Evolutionary conservation across 176 grass and related monocot species (phyloP), one percentile per base, ranked within the genome.

Genomic region (Rhynchospora breviuscula): DNA sequence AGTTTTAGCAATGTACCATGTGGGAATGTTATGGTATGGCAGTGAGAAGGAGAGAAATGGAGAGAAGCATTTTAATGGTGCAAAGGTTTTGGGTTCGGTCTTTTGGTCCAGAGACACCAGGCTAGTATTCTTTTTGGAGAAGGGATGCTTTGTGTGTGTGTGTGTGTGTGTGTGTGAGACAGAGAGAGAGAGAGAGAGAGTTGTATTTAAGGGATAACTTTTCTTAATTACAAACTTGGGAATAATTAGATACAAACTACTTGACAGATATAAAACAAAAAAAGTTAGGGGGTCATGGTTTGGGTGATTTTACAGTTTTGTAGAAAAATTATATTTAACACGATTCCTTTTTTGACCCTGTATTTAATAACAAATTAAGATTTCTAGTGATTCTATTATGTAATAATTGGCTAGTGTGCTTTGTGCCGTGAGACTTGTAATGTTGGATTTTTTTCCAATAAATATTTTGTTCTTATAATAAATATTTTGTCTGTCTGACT

Each of bases 251-350:
- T 61, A 64, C 84, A 79, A 65, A 51, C 19, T 63, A 66, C 57
- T 84, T 79, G 60, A 60, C n/a, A 84, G 67, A 84, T 70, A 21
- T 51, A 29, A 65, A 84, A 84, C 72, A 84, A 88, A 69, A 85
- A 78, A 67, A 57, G 1, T 54, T 72, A 29, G 40, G 47, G 80
- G 57, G 2, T 14, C 35, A 69, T 40, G 33, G 62, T 48, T 63
- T 48, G 61, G 63, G n/a, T 73, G 18, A 21, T n/a, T 69, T 56
- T 73, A 21, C 23, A 84, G 23, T 73, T 84, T 81, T 52, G 21
- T 56, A 11, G 46, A 66, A 44, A 84, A 74, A 84, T 48, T 13
- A 13, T n/a, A 23, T 68, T 56, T 13, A 5, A 21, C 65, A 82
- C 4, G 9, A 79, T 82, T 58, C 22, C 25, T 82, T 66, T 26